Conservation (phyloP, 768 basidiomycete species). For the Mycena belliarum region DNA sequence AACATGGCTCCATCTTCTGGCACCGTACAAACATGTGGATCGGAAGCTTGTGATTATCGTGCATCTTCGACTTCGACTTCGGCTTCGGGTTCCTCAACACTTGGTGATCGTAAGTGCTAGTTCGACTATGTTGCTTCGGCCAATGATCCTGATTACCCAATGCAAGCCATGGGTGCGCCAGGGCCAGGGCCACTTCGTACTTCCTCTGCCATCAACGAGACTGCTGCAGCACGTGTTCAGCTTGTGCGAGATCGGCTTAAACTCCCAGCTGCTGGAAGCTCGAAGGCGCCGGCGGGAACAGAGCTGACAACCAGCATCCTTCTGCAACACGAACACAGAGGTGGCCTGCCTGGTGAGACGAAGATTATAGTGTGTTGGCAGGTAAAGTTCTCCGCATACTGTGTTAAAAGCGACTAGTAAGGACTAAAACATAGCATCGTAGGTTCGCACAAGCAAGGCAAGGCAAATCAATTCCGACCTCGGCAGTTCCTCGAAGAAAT, state of each 20-base stretch:
- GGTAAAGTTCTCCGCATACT: not conserved
- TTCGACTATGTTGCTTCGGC: not conserved
- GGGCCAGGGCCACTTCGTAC: not conserved
- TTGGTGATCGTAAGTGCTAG: not conserved
- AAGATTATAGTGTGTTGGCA: constrained; percentile 1
- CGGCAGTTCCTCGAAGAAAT: not conserved
- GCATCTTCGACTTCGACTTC: not conserved
- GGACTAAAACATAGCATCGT: too few relatives aligned
- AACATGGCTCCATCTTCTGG: not conserved
- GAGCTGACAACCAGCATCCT: not conserved
- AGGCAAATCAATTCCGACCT: not conserved
- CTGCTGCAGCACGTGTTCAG: not conserved
- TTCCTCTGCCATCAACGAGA: not conserved
- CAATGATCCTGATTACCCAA: too few relatives aligned
- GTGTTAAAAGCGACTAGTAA: not conserved
- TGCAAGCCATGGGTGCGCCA: too few relatives aligned
- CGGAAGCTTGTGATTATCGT: not conserved
- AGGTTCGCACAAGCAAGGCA: not conserved
- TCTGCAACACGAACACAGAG: not conserved
- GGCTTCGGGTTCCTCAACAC: not conserved
- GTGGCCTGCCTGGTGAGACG: not conserved
- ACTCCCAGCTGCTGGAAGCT: not conserved
- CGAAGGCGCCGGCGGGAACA: not conserved
- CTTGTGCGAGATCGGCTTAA: not conserved
- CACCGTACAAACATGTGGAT: not conserved